These are phyloP conservation scores for Achaetomiella virescens DNA, from an alignment of 495 filamentous ascomycete genomes.

Conservation along the genomic window DNA sequence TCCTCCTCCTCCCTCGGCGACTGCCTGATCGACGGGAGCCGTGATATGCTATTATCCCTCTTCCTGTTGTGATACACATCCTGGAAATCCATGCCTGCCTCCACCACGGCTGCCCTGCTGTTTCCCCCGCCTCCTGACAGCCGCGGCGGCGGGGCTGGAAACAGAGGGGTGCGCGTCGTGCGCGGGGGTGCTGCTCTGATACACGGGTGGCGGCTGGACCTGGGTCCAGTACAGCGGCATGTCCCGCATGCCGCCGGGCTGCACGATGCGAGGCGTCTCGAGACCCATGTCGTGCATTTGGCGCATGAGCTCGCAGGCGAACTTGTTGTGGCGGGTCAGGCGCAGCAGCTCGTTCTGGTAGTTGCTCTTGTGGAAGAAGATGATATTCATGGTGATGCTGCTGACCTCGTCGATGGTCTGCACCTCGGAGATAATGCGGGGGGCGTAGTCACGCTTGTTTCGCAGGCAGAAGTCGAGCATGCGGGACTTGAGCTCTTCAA, in stretches of 20 bases:
- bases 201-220: slow-evolving; percentile 27
- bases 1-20: slow-evolving; percentile 19
- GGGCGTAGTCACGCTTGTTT: slow-evolving; percentile 89
- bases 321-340: slow-evolving; percentile 86
- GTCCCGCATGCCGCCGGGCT: slow-evolving; percentile 53
- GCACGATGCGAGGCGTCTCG: slow-evolving; percentile 74
- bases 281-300: slow-evolving; percentile 78
- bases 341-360: slow-evolving; percentile 88
- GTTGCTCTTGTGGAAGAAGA: slow-evolving; percentile 96
- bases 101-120: slow-evolving; percentile 23
- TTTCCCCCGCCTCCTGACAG: slow-evolving; percentile 11
- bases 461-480: slow-evolving; percentile 77
- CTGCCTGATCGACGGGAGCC: slow-evolving; percentile 21
- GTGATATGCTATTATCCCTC: slow-evolving; percentile 12
- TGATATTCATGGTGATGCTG: slow-evolving; percentile 78
- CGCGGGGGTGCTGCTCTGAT: slow-evolving; percentile 6
- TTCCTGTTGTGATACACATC: slow-evolving; percentile 28
- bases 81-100: slow-evolving; percentile 30
- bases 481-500: slow-evolving; percentile 75
- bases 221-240: slow-evolving; percentile 46
- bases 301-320: slow-evolving; percentile 89
- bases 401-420: slow-evolving; percentile 53
- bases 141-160: background rate
- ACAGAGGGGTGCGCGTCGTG: background rate
- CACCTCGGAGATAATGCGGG: slow-evolving; percentile 85